Conservation (phyloP, 2,329 filamentous ascomycete genomes). For the Neonectria magnoliae region DNA sequence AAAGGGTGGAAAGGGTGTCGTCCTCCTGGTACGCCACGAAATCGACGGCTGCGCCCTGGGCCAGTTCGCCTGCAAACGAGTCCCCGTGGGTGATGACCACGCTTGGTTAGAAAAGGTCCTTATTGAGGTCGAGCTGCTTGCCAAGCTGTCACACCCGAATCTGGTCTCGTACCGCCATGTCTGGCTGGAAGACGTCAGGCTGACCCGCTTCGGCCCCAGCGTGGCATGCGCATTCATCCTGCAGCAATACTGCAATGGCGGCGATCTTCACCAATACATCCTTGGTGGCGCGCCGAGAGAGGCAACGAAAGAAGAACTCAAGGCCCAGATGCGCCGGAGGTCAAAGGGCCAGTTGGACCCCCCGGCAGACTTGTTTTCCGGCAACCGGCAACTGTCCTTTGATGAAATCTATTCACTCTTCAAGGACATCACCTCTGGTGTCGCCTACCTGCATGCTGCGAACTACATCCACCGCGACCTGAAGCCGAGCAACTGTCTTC, state of each 20-base stretch:
- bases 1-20: conserved; percentile 91
- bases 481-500: conserved; percentile 93
- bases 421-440: conserved; percentile 90
- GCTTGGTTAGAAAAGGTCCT: conserved; percentile 94
- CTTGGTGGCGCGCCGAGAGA: conserved; percentile 72
- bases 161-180: conserved; percentile 97
- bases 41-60: conserved; percentile 90
- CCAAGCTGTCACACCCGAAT: conserved; percentile 92
- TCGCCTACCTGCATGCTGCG: conserved; percentile 88
- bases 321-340: conserved; percentile 83
- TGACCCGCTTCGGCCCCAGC: conserved; percentile 87
- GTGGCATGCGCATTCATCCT: conserved; percentile 97
- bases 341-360: conserved; percentile 81
- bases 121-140: conserved; percentile 90
- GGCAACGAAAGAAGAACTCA: conserved; percentile 83
- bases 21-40: conserved; percentile 91
- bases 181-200: conserved; percentile 90
- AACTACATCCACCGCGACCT: conserved; percentile 97
- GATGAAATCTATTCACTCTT: conserved; percentile 98
- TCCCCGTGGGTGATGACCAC: conserved; percentile 94
- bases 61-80: conserved; percentile 94
- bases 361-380: conserved; percentile 57
- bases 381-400: conserved; percentile 66
- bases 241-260: conserved; percentile 96
- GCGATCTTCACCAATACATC: conserved; percentile 89